These are phyloP conservation scores for Mortierella sp. DNA, from an alignment of 371 early-diverging fungal species.

Conservation along the genomic window DNA sequence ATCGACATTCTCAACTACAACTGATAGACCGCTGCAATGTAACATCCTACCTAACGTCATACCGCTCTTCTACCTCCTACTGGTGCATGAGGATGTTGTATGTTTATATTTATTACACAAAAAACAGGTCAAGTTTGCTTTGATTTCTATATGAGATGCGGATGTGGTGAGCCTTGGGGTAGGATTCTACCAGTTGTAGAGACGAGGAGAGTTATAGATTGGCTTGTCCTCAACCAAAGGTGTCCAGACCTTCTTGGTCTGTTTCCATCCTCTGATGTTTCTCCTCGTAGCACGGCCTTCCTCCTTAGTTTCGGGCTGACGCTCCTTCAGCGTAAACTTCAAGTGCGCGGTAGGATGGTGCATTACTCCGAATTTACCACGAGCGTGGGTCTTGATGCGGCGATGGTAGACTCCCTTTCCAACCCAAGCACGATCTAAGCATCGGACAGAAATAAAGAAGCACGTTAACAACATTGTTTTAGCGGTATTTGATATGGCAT, in stretches of 20 bases:
- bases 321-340: conserved; percentile 83
- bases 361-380: conserved; percentile 88
- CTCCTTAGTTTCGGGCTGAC: conserved; percentile 44
- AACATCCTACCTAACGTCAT: background rate
- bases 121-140: background rate
- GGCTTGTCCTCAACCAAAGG: conserved; percentile 81
- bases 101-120: conserved; percentile 18
- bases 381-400: conserved; percentile 79
- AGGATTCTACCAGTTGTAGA: conserved; percentile 81
- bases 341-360: conserved; percentile 86
- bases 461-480: too few species aligned
- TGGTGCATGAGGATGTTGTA: background rate
- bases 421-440: conserved; percentile 84
- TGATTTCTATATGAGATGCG: conserved; percentile 19
- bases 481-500: background rate
- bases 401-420: conserved; percentile 89
- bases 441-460: background rate
- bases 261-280: conserved; percentile 72
- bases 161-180: background rate
- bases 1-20: background rate
- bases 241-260: conserved; percentile 78
- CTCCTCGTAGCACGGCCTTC: conserved; percentile 60
- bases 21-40: too few species aligned
- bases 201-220: conserved; percentile 80
- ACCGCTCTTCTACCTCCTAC: background rate